Evolutionary conservation across 1,284 basidiomycete species (phyloP).

Genomic region (Austropuccinia psidii): DNA sequence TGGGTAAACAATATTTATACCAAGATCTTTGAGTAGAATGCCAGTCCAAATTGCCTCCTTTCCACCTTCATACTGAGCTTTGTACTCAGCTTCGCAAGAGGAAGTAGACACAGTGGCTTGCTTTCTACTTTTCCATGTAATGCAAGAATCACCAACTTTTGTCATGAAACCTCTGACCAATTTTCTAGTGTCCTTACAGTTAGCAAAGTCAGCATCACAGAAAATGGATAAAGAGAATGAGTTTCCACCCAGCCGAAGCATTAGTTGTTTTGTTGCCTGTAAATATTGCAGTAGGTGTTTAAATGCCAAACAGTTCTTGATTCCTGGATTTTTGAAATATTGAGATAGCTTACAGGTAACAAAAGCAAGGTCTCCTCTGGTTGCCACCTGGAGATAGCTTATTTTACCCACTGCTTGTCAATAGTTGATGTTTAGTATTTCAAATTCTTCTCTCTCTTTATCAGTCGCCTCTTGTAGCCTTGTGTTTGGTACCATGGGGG

Average conservation of each 20-base stretch:
- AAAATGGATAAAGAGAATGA: no score
- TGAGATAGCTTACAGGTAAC: not conserved
- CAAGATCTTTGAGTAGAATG: no score
- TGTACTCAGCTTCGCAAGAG: not conserved
- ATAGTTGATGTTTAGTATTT: no score
- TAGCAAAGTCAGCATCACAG: not conserved
- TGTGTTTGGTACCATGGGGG: not conserved
- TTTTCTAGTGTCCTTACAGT: not conserved
- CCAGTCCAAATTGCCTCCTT: constrained; percentile 1
- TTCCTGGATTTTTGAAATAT: not conserved
- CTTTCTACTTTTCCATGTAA: not conserved
- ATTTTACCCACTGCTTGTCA: not conserved
- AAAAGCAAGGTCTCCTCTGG: not conserved
- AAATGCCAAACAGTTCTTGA: not conserved
- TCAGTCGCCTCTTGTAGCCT: not conserved
- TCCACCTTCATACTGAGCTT: not conserved
- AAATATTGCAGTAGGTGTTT: not conserved
- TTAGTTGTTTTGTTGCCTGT: not conserved
- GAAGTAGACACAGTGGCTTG: not conserved
- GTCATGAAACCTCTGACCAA: not conserved
- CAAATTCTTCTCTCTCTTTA: not conserved
- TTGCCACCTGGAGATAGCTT: not conserved
- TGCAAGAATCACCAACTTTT: not conserved
- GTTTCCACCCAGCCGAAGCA: no score
- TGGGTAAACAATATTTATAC: no score